Base-by-base conservation (phyloP, 2,329 filamentous ascomycete species). In the Aspergillus pseudonomiae region DNA sequence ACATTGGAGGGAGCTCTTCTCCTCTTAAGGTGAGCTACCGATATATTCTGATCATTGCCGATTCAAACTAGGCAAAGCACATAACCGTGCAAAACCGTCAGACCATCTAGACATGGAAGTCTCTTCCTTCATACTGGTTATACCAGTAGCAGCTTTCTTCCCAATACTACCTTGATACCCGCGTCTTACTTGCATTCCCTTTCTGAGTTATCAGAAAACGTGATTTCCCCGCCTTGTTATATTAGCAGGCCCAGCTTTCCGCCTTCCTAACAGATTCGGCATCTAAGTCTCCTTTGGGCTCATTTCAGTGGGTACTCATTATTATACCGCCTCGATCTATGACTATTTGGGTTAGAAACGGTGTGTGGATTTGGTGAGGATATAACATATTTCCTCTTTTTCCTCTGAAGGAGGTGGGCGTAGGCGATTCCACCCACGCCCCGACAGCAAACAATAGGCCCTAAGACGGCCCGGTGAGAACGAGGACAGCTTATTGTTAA, bases 21-120 rank as follows among this genome's bases (percentile, higher is more conserved):
- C 57, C 14, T 65, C 45, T 62, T 59, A 69, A 71, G 69, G 69
- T 71, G 69, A 71, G 69, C 67, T 68, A 65, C 63, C 58, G 62
- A 64, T 52, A 34, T 52, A n/a, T 6, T 26, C 45, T 48, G 45
- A 48, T 24, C 5, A 48, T 48, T 48, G 45, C 45, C 45, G 24
- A 36, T 41, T 60, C 57, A 48, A 48, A 57, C 41, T 50, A 36
- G 57, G 24, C 60, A 50, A 39, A 53, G 39, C 57, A 57, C 58
- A 57, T 52, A 39, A 30, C 24, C 24, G 62, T 61, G 50, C 48
- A 28, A 55, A 41, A 43, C 26, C 11, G 32, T 55, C 52, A 55
- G 10, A 24, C 43, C 43, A 48, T 26, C 32, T 36, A 39, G 43
- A 55, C 46, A 57, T 53, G 58, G 46, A 39, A 55, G 28, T 32